phyloP scores from a whole-genome alignment of 2,329 filamentous ascomycete genomes.

The Lachnellula occidentalis region DNA sequence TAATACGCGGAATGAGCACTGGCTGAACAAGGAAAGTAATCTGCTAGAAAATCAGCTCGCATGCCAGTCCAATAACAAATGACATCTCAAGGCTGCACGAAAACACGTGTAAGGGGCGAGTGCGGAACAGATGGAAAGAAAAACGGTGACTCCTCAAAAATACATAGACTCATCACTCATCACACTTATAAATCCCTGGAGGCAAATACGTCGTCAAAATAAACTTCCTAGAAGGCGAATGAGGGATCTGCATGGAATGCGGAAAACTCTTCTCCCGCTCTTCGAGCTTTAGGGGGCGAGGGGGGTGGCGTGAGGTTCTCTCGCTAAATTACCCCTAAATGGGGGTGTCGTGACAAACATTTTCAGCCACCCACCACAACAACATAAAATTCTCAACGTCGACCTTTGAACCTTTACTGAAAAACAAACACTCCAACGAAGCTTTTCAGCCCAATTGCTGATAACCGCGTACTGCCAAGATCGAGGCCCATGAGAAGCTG shows the following conservation, averaged over 20 bases:
- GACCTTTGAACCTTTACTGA: no score
- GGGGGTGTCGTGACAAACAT: background rate
- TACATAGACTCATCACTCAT: background rate
- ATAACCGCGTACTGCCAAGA: no score
- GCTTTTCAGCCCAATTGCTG: no score
- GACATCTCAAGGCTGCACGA: background rate
- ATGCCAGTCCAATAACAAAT: background rate
- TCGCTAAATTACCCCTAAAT: background rate
- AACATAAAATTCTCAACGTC: no score
- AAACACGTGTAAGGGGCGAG: background rate
- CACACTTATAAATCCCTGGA: background rate
- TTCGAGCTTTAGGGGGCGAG: background rate
- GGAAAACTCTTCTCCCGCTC: background rate
- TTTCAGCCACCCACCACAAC: no score
- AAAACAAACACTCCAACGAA: no score
- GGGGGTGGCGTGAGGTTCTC: background rate
- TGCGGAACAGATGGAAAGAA: background rate
- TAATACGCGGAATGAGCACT: background rate
- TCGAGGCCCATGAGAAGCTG: no score
- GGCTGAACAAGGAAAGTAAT: background rate
- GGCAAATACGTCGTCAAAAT: background rate
- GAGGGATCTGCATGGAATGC: background rate
- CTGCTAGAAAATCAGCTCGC: background rate
- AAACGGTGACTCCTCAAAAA: background rate
- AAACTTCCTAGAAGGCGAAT: background rate